phyloP scores from a whole-genome alignment of 345 rosid genomes.

The Eutrema yunnanense region DNA sequence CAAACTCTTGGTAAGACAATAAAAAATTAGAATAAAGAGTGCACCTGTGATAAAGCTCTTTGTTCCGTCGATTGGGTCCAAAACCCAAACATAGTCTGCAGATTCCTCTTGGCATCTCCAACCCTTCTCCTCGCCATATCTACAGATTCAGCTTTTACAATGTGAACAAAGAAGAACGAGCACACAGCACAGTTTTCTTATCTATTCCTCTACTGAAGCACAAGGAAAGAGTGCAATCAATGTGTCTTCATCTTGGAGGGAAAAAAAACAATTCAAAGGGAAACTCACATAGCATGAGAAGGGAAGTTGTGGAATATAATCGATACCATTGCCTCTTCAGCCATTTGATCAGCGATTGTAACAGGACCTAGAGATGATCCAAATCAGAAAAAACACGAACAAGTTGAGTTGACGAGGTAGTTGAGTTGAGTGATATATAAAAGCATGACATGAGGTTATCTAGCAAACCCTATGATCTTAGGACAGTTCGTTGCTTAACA shows the following conservation, averaged over 20 bases:
- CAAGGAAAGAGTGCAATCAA: not conserved
- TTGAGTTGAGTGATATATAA: not conserved
- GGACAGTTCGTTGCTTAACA: not conserved
- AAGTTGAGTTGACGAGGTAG: not conserved
- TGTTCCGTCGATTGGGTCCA: slow-evolving; percentile 96
- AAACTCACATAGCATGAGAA: slow-evolving; percentile 84
- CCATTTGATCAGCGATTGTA: slow-evolving; percentile 85
- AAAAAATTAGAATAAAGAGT: not conserved
- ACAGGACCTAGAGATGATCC: slow-evolving; percentile 70
- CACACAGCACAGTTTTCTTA: not conserved
- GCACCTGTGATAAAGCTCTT: slow-evolving; percentile 92
- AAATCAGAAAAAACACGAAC: not conserved
- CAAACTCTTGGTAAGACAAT: not conserved
- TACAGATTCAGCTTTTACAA: slow-evolving; percentile 31
- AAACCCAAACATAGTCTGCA: slow-evolving; percentile 94
- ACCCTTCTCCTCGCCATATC: slow-evolving; percentile 95
- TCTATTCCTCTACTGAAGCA: not conserved
- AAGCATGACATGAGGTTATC: not conserved
- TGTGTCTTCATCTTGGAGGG: not conserved
- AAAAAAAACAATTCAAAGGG: not conserved
- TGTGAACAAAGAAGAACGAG: not conserved
- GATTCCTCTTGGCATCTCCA: slow-evolving; percentile 78
- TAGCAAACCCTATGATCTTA: not conserved
- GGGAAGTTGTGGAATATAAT: slow-evolving; percentile 69
- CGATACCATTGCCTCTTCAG: slow-evolving; percentile 87